phyloP scores from a whole-genome alignment of 306 rosid species.

The Glycine tomentella region DNA sequence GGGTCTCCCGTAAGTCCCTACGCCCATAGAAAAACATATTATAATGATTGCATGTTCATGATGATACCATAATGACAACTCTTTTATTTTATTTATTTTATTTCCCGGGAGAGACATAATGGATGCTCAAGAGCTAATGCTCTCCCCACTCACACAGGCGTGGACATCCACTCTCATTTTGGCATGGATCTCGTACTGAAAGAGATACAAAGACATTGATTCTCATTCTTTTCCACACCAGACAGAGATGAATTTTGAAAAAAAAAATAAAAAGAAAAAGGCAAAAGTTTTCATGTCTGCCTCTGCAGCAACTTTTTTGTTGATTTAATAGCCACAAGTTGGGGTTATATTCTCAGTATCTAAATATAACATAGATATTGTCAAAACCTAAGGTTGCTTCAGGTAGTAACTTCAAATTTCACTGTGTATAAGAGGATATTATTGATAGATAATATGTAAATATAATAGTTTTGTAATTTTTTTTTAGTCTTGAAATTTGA shows the following conservation, averaged over 20 bases:
- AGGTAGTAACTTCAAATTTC: neutral
- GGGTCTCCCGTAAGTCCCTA: conserved; percentile 38
- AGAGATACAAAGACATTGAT: conserved; percentile 51
- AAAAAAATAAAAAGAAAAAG: neutral
- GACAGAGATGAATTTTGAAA: conserved; percentile 29
- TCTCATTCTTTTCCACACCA: conserved; percentile 54
- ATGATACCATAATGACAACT: neutral
- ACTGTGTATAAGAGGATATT: no score
- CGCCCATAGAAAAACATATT: conserved; percentile 42
- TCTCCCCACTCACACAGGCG: conserved; percentile 58
- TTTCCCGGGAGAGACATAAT: conserved; percentile 41
- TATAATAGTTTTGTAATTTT: no score
- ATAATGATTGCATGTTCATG: conserved; percentile 55
- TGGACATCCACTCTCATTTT: conserved; percentile 55
- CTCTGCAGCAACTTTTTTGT: conserved; percentile 41
- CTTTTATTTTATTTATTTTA: conserved; percentile 22
- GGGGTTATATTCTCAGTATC: conserved; percentile 51
- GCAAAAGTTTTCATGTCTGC: conserved; percentile 41
- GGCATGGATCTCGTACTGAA: conserved; percentile 50
- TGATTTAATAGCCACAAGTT: conserved; percentile 55
- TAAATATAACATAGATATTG: conserved; percentile 1
- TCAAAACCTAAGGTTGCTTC: neutral
- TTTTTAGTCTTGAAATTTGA: no score
- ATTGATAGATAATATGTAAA: no score
- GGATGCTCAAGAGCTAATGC: conserved; percentile 64